Base-by-base conservation (phyloP, 2,329 filamentous ascomycete species). In the Monilinia fructicola region DNA sequence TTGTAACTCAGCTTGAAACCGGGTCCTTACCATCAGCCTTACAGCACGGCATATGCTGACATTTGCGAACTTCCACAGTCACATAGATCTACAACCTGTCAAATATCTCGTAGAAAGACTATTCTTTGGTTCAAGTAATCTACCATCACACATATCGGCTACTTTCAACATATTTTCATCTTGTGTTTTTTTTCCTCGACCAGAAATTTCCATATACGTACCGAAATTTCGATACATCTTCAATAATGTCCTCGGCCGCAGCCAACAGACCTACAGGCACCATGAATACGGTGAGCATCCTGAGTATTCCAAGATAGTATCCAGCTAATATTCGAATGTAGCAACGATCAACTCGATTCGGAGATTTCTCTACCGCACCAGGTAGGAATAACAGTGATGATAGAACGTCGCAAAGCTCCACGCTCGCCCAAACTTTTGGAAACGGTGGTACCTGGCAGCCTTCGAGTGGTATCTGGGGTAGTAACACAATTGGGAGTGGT, bases 391-490 rank as follows among this genome's bases (percentile, higher is more conserved):
- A 73, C 56, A 73, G 69, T 67, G 75, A 76, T 31, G 74, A 73
- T 11, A 67, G 78, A 66, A 73, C 76, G 54, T 73, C 78, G 35
- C 79, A 81, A 71, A 75, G 70, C 55, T 74, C 77, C 35, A 74
- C 75, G 62, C 77, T 82, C 67, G 76, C 77, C 10, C 78, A 78
- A 65, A 76, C 78, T n/a, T 82, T 82, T 72, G 78, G 78, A 23
- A 76, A 75, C 70, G 77, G 77, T 53, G 80, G 78, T 16, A 66
- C 71, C 38, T 77, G 75, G 76, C 73, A 77, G 65, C 65, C 74
- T 40, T 74, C 78, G 44, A 78, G 77, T 71, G 81, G 78, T 42
- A 84, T 87, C 53, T 87, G 85, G 85, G 80, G 80, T 16, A 83
- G 79, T 69, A 77, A 75, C 50, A 74, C 77, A 54, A 78, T 82